These are phyloP conservation scores for Leucocoprinus sp. DNA, from an alignment of 768 basidiomycete species.

Conservation along the genomic window DNA sequence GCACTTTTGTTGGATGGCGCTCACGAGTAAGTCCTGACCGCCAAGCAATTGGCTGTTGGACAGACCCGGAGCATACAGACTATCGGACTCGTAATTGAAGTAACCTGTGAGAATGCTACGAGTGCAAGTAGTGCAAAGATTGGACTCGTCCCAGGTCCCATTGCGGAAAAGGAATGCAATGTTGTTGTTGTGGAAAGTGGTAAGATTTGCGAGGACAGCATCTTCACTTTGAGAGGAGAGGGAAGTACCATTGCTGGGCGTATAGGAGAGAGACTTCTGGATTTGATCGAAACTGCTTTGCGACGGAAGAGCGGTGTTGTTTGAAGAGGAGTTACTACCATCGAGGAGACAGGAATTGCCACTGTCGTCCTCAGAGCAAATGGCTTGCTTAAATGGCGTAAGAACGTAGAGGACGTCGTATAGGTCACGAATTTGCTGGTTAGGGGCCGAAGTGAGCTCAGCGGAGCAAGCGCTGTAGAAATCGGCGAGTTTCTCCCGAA, in stretches of 20 bases:
- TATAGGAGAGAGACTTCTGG: conserved; percentile 15
- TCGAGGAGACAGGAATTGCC: conserved; percentile 63
- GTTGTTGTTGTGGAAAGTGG: conserved; percentile 48
- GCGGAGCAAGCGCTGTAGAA: conserved; percentile 65
- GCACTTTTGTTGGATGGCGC: conserved; percentile 52
- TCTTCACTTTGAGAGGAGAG: conserved; percentile 23
- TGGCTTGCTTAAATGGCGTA: conserved; percentile 51
- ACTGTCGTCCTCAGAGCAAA: conserved; percentile 70
- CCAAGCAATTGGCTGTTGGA: conserved; percentile 52
- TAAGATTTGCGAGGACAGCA: conserved; percentile 45
- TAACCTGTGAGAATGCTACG: conserved; percentile 68
- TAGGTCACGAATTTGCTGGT: conserved; percentile 41
- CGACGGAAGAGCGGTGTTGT: conserved; percentile 16
- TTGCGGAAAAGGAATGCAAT: conserved; percentile 76
- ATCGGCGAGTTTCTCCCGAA: conserved; percentile 53
- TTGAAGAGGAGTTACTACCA: conserved; percentile 26
- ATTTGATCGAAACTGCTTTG: conserved; percentile 6
- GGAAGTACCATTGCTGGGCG: conserved; percentile 16
- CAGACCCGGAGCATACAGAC: conserved; percentile 74
- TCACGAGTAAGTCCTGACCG: conserved; percentile 62
- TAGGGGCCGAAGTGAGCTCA: conserved; percentile 55
- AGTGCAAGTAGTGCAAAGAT: conserved; percentile 80
- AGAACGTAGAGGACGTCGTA: conserved; percentile 82
- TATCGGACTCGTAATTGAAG: conserved; percentile 62
- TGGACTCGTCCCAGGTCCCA: conserved; percentile 33